Percentiles rank a stretch among this genome's conserved stretches.
Evolutionary conservation across 169 alveolate genomes (phyloP).

Genomic region (Sarcocystis neurona): DNA sequence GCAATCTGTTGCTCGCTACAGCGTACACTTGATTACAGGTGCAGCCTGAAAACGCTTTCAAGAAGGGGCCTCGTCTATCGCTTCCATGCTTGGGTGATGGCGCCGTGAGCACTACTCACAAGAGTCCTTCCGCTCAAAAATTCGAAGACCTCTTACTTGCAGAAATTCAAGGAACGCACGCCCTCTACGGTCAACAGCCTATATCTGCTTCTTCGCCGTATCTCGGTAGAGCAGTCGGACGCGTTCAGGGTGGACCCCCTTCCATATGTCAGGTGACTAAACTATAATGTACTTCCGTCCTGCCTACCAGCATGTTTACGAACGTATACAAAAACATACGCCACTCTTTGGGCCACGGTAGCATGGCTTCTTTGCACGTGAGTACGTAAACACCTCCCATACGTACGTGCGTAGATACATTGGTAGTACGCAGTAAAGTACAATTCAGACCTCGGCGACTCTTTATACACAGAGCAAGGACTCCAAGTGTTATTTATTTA

Average conservation of each 20-base stretch:
- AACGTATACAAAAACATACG: no score
- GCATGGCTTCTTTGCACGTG: not conserved
- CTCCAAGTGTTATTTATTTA: no score
- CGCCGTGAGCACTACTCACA: not conserved
- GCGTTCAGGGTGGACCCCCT: no score
- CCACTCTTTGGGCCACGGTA: no score
- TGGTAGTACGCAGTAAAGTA: no score
- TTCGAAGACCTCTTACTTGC: not conserved
- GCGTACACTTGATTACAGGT: slow-evolving; percentile 11
- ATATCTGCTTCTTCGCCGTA: not conserved
- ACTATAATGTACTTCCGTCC: no score
- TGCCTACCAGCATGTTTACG: no score
- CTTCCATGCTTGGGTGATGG: not conserved
- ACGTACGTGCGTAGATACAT: not conserved
- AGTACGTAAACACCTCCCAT: not conserved
- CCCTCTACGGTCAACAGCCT: slow-evolving; percentile 18
- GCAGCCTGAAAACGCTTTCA: not conserved
- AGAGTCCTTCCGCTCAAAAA: not conserved
- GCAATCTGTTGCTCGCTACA: no score
- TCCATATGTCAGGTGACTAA: no score
- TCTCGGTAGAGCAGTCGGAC: not conserved
- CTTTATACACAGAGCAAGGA: no score
- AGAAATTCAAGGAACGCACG: not conserved
- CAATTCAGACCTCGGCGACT: no score
- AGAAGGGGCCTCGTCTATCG: not conserved